These are phyloP conservation scores for Cinnamomum chago DNA, from an alignment of 164 flowering plant species.

Conservation along the genomic window DNA sequence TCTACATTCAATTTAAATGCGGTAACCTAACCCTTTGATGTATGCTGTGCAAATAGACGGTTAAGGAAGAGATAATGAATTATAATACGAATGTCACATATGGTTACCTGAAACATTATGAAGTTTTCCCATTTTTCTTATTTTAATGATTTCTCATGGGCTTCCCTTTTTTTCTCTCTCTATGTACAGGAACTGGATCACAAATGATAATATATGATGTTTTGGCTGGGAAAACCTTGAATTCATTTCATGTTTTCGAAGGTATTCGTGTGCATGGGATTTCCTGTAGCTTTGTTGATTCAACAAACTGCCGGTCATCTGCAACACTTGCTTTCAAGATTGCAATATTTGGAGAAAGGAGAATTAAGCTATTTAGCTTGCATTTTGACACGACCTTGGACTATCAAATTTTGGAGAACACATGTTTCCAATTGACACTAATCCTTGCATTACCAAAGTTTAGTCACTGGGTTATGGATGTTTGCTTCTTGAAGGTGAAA, in stretches of 20 bases:
- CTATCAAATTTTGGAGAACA: slow-evolving; percentile 10
- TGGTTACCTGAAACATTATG: too few species aligned
- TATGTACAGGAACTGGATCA: slow-evolving; percentile 71
- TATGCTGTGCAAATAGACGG: too few species aligned
- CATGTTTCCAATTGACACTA: slow-evolving; percentile 26
- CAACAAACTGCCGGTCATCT: slow-evolving; percentile 10
- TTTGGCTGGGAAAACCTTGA: slow-evolving; percentile 32
- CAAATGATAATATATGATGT: slow-evolving; percentile 64
- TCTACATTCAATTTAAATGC: too few species aligned
- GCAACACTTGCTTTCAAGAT: slow-evolving; percentile 31
- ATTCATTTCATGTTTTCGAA: slow-evolving; percentile 59
- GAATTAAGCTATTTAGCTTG: slow-evolving; percentile 56
- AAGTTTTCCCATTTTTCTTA: background rate
- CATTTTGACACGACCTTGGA: slow-evolving; percentile 16
- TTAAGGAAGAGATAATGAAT: too few species aligned
- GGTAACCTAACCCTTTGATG: too few species aligned
- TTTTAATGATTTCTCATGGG: background rate
- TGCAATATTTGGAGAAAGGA: slow-evolving; percentile 74
- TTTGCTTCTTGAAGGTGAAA: slow-evolving; percentile 67
- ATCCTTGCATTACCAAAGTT: slow-evolving; percentile 55
- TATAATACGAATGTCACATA: too few species aligned
- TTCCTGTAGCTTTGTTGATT: slow-evolving; percentile 22
- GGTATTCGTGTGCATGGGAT: slow-evolving; percentile 93
- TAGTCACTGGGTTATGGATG: slow-evolving; percentile 83
- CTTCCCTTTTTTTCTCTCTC: background rate